These are phyloP conservation scores for Bjerkandera adusta DNA, from an alignment of 1,284 basidiomycete genomes.

Conservation along the genomic window DNA sequence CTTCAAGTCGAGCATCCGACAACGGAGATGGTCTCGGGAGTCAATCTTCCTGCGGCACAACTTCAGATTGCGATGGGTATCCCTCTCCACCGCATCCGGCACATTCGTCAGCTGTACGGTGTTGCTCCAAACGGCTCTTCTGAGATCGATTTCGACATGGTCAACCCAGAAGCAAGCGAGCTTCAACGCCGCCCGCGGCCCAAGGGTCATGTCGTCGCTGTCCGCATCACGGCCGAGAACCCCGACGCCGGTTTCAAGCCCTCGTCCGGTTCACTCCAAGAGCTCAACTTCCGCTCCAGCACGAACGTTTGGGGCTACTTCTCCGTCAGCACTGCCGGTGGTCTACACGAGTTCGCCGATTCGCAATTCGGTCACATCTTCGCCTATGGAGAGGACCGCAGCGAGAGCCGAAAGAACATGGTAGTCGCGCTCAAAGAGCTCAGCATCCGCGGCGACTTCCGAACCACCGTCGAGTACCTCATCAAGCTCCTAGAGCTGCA, in stretches of 20 bases:
- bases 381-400: slow-evolving; percentile 96
- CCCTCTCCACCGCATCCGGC: slow-evolving; percentile 92
- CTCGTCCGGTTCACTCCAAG: slow-evolving; percentile 93
- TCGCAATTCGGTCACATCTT: slow-evolving; percentile 99
- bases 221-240: slow-evolving; percentile 99
- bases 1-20: slow-evolving; percentile 99
- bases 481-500: slow-evolving; percentile 97
- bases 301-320: slow-evolving; percentile 99
- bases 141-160: slow-evolving; percentile 97
- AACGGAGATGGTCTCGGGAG: slow-evolving; percentile 99
- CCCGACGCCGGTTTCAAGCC: slow-evolving; percentile 99
- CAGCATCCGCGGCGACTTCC: slow-evolving; percentile 98
- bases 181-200: slow-evolving; percentile 95
- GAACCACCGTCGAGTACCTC: slow-evolving; percentile 98
- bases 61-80: slow-evolving; percentile 99
- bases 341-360: slow-evolving; percentile 98
- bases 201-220: slow-evolving; percentile 98
- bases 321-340: slow-evolving; percentile 93
- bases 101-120: slow-evolving; percentile 96
- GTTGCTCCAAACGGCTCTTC: slow-evolving; percentile 85
- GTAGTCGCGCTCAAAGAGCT: slow-evolving; percentile 98
- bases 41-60: slow-evolving; percentile 97
- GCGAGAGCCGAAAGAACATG: slow-evolving; percentile 98
- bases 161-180: slow-evolving; percentile 81
- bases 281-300: slow-evolving; percentile 99